Conservation (phyloP, 179 eudicot species). For the Silene coronaria region DNA sequence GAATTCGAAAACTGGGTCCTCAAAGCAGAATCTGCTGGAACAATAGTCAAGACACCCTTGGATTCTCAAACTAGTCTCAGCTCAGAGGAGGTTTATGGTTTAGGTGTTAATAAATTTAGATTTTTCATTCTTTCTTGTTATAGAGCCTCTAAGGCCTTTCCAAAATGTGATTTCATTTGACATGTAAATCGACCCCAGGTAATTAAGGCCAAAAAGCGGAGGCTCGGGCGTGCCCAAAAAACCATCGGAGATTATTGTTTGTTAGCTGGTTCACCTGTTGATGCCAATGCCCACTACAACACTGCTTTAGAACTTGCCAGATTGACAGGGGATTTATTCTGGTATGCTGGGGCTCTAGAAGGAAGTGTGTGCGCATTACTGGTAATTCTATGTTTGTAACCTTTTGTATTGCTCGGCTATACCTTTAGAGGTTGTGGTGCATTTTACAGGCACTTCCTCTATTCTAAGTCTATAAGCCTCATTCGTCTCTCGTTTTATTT, state of each 20-base stretch:
- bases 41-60: constrained; percentile 88
- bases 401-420: background rate
- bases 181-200: constrained; percentile 41
- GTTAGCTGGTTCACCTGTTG: constrained; percentile 95
- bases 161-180: constrained; percentile 19
- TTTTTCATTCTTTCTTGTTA: constrained; percentile 15
- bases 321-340: constrained; percentile 83
- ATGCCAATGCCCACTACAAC: constrained; percentile 92
- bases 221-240: constrained; percentile 95
- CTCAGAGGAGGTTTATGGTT: constrained; percentile 99
- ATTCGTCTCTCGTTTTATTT: background rate
- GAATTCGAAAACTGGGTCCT: constrained; percentile 95
- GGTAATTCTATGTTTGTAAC: constrained; percentile 43
- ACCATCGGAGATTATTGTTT: constrained; percentile 94
- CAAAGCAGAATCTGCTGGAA: constrained; percentile 83
- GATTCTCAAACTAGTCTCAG: constrained; percentile 99
- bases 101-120: constrained; percentile 66
- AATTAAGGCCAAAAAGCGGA: constrained; percentile 84
- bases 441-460: background rate
- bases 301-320: constrained; percentile 88
- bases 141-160: constrained; percentile 13
- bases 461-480: background rate
- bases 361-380: constrained; percentile 92
- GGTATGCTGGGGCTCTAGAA: constrained; percentile 98
- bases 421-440: background rate